Conservation (phyloP, 2,329 filamentous ascomycete species). For the Aschersonia sp. region DNA sequence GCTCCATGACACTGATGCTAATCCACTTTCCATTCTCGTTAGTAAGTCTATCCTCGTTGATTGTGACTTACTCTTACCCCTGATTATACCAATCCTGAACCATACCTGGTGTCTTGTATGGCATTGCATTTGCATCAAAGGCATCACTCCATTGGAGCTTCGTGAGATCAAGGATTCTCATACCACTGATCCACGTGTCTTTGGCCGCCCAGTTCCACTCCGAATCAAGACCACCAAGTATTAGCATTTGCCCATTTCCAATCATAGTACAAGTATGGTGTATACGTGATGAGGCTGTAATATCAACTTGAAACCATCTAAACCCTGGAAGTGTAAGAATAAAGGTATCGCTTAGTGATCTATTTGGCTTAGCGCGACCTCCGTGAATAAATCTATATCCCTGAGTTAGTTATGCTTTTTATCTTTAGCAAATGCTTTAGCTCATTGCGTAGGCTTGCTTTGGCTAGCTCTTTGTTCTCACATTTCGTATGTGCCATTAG, state of each 20-base stretch:
- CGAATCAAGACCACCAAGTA: conserved; percentile 16
- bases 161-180: conserved; percentile 25
- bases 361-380: conserved; percentile 11
- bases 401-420: background rate
- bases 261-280: conserved; percentile 20
- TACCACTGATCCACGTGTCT: conserved; percentile 20
- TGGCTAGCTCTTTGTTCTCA: conserved; percentile 7
- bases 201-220: conserved; percentile 6
- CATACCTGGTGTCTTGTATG: conserved; percentile 17
- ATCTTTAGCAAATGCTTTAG: background rate
- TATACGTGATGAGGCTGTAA: conserved; percentile 1
- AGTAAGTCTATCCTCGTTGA: background rate
- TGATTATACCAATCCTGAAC: conserved; percentile 19
- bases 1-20: conserved; percentile 13
- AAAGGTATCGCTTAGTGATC: conserved; percentile 15
- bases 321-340: conserved; percentile 24
- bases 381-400: conserved; percentile 20
- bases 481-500: conserved; percentile 20
- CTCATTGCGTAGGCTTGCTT: background rate
- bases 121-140: conserved; percentile 17
- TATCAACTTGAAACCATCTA: conserved; percentile 16
- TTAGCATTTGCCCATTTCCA: conserved; percentile 23
- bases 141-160: conserved; percentile 17
- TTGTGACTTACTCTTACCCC: conserved; percentile 5
- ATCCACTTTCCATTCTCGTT: conserved; percentile 3